Conservation (phyloP, 306 rosid genomes). For the Carpinus fangiana region DNA sequence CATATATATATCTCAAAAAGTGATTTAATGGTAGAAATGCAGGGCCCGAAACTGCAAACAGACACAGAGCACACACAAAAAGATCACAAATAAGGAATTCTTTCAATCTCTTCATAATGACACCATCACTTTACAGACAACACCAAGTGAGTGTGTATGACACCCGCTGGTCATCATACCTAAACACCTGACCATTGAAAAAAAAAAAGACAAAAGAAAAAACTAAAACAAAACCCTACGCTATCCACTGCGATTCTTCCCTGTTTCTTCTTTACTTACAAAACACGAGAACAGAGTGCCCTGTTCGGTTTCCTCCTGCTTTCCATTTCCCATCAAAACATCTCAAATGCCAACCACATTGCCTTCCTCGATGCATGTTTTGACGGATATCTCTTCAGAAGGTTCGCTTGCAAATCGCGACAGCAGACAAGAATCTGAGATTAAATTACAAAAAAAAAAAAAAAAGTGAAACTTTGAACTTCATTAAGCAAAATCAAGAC, state of each 20-base stretch:
- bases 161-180: conserved; percentile 40
- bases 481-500: background rate
- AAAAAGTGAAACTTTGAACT: background rate
- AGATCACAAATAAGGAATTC: conserved; percentile 30
- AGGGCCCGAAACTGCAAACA: conserved; percentile 20
- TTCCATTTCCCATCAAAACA: background rate
- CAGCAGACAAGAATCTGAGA: conserved; percentile 31
- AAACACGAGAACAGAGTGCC: conserved; percentile 7
- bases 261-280: conserved; percentile 26
- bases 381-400: conserved; percentile 31
- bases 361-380: conserved; percentile 46
- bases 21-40: conserved; percentile 31
- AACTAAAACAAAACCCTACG: background rate
- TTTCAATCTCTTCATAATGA: conserved; percentile 49
- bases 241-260: background rate
- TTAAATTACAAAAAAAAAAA: background rate
- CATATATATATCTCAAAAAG: conserved; percentile 10
- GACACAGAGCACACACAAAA: conserved; percentile 24
- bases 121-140: conserved; percentile 53
- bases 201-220: background rate
- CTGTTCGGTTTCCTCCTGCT: conserved; percentile 10
- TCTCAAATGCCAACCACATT: conserved; percentile 15
- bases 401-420: conserved; percentile 30
- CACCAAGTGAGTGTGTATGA: conserved; percentile 30
- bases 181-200: background rate